Evolutionary conservation across 805 yeast genomes (phyloP).

Genomic region (Ogataea sp.): DNA sequence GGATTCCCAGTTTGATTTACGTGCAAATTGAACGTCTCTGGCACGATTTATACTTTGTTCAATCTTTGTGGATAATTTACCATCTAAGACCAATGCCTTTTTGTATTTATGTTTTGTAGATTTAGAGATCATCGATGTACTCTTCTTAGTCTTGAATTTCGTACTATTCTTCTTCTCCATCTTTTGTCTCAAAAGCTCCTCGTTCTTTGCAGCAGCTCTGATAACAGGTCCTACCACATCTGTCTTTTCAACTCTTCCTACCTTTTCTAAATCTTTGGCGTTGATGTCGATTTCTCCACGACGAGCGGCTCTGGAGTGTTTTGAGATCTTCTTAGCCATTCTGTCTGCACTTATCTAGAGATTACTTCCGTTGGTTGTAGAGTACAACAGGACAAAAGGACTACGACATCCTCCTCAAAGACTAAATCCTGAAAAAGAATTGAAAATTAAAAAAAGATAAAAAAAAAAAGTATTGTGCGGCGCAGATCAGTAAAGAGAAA

Average conservation of each 20-base stretch:
- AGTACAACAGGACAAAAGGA: no score
- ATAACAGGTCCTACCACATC: conserved; percentile 58
- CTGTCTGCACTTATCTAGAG: not conserved
- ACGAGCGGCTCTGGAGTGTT: conserved; percentile 73
- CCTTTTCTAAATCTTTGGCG: conserved; percentile 36
- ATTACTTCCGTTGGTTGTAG: no score
- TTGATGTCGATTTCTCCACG: conserved; percentile 44
- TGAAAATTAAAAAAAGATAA: no score
- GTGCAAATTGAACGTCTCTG: conserved; percentile 47
- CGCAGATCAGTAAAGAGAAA: no score
- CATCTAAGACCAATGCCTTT: conserved; percentile 43
- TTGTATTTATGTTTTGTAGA: conserved; percentile 30
- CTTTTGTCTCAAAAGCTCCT: conserved; percentile 49
- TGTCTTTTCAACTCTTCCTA: conserved; percentile 54
- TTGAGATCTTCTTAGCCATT: conserved; percentile 38
- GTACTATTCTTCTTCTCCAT: conserved; percentile 29
- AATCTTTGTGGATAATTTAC: conserved; percentile 52
- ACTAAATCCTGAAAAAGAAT: no score
- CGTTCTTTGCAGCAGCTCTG: conserved; percentile 60
- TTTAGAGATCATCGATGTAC: conserved; percentile 17
- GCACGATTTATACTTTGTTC: conserved; percentile 59
- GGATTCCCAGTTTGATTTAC: conserved; percentile 69
- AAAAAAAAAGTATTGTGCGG: no score
- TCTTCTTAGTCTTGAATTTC: conserved; percentile 20
- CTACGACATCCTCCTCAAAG: no score